Evolutionary conservation across 352 stramenopile genomes (phyloP).

Genomic region (Phytophthora fragariae): DNA sequence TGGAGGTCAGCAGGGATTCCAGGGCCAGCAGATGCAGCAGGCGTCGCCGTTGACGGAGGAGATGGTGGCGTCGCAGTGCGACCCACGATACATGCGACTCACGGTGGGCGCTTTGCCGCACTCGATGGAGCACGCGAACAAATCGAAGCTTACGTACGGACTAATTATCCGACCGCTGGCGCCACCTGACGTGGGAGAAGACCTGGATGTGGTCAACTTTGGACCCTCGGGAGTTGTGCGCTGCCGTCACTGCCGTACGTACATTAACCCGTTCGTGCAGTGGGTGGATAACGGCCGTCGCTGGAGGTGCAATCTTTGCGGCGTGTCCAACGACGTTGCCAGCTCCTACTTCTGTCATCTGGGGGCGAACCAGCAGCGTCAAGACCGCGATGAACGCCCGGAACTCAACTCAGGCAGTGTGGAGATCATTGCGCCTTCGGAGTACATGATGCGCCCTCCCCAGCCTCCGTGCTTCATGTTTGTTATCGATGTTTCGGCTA

Average conservation of each 20-base stretch:
- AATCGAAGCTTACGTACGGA: slow-evolving; percentile 87
- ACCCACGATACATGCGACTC: slow-evolving; percentile 85
- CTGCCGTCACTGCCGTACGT: slow-evolving; percentile 90
- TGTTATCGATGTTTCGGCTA: slow-evolving; percentile 89
- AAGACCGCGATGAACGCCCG: slow-evolving; percentile 92
- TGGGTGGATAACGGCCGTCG: slow-evolving; percentile 90
- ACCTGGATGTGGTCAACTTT: slow-evolving; percentile 90
- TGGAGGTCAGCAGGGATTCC: slow-evolving; percentile 49
- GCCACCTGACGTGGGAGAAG: slow-evolving; percentile 65
- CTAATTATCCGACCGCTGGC: slow-evolving; percentile 88
- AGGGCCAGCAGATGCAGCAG: slow-evolving; percentile 61
- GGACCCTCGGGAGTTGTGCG: slow-evolving; percentile 82
- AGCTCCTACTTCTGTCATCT: slow-evolving; percentile 99
- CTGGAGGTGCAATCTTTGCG: slow-evolving; percentile 92
- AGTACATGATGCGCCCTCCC: slow-evolving; percentile 93
- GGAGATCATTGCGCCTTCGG: slow-evolving; percentile 86
- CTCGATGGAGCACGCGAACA: slow-evolving; percentile 85
- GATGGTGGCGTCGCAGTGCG: slow-evolving; percentile 77
- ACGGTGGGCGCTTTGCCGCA: slow-evolving; percentile 80
- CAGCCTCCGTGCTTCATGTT: slow-evolving; percentile 91
- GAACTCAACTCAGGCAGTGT: slow-evolving; percentile 81
- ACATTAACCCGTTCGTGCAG: slow-evolving; percentile 91
- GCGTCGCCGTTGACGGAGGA: slow-evolving; percentile 65
- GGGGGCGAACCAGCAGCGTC: slow-evolving; percentile 93
- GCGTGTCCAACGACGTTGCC: slow-evolving; percentile 91